Conservation (phyloP, 257 asterid genomes). For the Eucommia ulmoides region DNA sequence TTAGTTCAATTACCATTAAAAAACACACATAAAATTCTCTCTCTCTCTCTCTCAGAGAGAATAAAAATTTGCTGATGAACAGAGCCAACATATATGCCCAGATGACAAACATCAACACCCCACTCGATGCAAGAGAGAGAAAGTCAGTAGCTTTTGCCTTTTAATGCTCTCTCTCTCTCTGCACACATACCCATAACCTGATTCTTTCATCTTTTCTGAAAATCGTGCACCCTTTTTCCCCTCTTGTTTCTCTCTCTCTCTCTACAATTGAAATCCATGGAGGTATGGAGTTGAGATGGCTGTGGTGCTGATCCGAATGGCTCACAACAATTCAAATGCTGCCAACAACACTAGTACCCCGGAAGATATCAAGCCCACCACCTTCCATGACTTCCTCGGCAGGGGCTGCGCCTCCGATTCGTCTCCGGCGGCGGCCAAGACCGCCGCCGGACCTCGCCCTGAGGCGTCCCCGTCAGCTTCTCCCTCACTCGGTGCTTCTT, state of each 20-base stretch:
- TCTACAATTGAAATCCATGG: conserved; percentile 8
- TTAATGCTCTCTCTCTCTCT: conserved; percentile 20
- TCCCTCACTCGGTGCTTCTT: conserved; percentile 29
- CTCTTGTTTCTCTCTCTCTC: conserved; percentile 9
- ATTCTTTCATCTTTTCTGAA: conserved; percentile 27
- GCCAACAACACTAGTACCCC: conserved; percentile 8
- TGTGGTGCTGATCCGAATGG: conserved; percentile 16
- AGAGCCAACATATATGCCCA: no score
- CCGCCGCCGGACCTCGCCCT: conserved; percentile 30
- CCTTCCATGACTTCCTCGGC: conserved; percentile 86
- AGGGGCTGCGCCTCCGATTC: conserved; percentile 37
- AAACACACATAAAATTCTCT: no score
- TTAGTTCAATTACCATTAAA: no score
- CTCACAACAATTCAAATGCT: conserved; percentile 24
- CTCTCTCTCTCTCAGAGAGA: no score
- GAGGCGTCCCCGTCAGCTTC: conserved; percentile 58
- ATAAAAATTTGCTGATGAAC: no score
- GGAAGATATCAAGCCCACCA: conserved; percentile 37
- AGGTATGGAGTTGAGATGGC: conserved; percentile 15
- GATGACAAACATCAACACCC: no score
- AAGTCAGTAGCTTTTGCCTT: conserved; percentile 47
- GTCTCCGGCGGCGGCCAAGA: conserved; percentile 15
- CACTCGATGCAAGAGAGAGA: conserved; percentile 22
- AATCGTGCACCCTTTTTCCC: conserved; percentile 30
- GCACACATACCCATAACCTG: conserved; percentile 8